These are phyloP conservation scores for Fusarium chuoi DNA, from an alignment of 2,329 filamentous ascomycete genomes.

Conservation along the genomic window DNA sequence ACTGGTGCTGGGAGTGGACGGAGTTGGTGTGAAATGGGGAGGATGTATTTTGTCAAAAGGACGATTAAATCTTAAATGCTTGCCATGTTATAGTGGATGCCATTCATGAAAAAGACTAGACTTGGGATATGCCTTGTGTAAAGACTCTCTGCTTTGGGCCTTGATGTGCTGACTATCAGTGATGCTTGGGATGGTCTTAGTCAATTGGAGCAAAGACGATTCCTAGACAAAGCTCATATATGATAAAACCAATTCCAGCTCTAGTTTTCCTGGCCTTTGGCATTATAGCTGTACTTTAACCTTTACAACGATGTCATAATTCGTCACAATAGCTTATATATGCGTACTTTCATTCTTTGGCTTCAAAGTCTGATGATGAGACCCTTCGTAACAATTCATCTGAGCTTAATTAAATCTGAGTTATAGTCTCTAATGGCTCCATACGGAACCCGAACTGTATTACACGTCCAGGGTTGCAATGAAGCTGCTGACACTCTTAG, in stretches of 20 bases:
- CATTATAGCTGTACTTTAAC: neutral
- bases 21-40: slow-evolving; percentile 10
- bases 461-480: neutral
- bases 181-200: neutral
- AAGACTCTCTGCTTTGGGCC: neutral
- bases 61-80: slow-evolving; percentile 1
- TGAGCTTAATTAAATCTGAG: neutral
- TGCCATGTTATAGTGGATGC: slow-evolving; percentile 7
- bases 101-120: slow-evolving; percentile 21
- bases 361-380: neutral
- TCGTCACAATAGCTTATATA: neutral
- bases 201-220: neutral
- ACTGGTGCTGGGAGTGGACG: neutral
- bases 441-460: neutral
- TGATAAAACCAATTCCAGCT: neutral
- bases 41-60: slow-evolving; percentile 12
- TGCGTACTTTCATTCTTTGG: neutral
- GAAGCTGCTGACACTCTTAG: neutral
- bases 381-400: neutral
- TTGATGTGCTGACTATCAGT: neutral
- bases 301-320: neutral
- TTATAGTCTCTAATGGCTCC: neutral
- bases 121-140: neutral
- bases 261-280: neutral
- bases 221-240: neutral